Conservation (phyloP, 306 rosid genomes). For the Begonia loranthoides region DNA sequence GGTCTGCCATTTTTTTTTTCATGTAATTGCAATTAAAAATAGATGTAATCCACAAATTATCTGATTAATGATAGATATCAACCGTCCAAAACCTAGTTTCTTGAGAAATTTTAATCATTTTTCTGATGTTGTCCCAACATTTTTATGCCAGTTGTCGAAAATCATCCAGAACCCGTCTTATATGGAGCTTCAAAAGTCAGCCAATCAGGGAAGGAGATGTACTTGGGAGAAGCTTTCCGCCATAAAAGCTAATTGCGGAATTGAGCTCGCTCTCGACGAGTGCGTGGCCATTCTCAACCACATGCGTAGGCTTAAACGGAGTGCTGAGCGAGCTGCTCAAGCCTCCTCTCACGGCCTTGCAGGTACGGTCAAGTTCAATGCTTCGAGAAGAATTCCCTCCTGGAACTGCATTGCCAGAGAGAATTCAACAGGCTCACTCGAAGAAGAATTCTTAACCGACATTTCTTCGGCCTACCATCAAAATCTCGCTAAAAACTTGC, state of each 20-base stretch:
- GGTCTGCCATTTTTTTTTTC: conserved; percentile 37
- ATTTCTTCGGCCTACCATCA: conserved; percentile 42
- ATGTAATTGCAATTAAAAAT: not conserved
- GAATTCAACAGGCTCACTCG: conserved; percentile 83
- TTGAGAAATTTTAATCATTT: too few species aligned
- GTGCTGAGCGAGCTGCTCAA: conserved; percentile 67
- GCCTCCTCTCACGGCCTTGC: conserved; percentile 52
- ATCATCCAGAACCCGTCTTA: conserved; percentile 77
- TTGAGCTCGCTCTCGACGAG: conserved; percentile 88
- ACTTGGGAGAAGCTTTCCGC: conserved; percentile 98
- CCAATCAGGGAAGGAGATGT: conserved; percentile 94
- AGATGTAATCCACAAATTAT: not conserved
- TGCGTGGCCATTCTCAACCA: conserved; percentile 80
- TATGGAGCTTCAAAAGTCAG: conserved; percentile 92
- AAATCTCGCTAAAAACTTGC: conserved; percentile 27
- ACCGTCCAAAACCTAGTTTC: too few species aligned
- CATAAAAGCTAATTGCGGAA: conserved; percentile 89
- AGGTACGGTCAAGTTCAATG: conserved; percentile 43
- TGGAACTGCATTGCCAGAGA: conserved; percentile 97
- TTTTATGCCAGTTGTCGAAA: conserved; percentile 53
- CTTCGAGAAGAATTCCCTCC: conserved; percentile 85
- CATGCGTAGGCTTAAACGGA: conserved; percentile 73
- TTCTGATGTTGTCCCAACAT: not conserved
- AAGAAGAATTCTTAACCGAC: conserved; percentile 49
- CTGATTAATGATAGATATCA: too few species aligned